phyloP scores from a whole-genome alignment of 2,329 filamentous ascomycete species.

The Cladosporium sp. region DNA sequence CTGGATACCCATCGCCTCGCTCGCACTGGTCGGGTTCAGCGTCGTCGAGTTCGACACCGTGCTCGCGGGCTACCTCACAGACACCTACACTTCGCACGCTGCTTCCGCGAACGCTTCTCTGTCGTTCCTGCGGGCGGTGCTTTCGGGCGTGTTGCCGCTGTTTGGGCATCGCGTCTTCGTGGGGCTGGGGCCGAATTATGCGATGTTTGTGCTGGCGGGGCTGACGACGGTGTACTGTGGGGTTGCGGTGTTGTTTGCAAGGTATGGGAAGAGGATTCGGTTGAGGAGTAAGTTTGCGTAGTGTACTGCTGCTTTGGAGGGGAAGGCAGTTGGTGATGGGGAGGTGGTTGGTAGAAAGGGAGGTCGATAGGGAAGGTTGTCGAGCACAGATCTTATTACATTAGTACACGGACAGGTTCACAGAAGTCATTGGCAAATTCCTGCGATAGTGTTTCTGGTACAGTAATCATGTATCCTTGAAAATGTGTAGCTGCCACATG shows the following conservation, averaged over 20 bases:
- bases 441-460: not conserved
- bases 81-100: constrained; percentile 49
- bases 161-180: constrained; percentile 45
- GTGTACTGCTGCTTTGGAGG: not conserved
- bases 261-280: constrained; percentile 41
- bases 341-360: not conserved
- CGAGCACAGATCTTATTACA: not conserved
- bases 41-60: constrained; percentile 51
- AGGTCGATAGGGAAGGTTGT: not conserved
- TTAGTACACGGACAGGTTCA: not conserved
- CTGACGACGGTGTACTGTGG: constrained; percentile 38
- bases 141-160: constrained; percentile 44
- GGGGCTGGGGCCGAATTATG: constrained; percentile 41
- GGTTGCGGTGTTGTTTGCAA: constrained; percentile 40
- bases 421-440: not conserved
- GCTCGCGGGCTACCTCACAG: constrained; percentile 46
- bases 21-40: constrained; percentile 50
- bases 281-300: constrained; percentile 40
- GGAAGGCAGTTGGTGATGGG: not conserved
- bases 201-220: constrained; percentile 42
- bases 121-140: constrained; percentile 41
- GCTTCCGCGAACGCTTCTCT: constrained; percentile 48
- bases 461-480: not conserved
- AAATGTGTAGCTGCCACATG: not conserved
- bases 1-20: constrained; percentile 25